Evolutionary conservation across 257 asterid genomes (phyloP).

Genomic region (Scutellaria baicalensis): DNA sequence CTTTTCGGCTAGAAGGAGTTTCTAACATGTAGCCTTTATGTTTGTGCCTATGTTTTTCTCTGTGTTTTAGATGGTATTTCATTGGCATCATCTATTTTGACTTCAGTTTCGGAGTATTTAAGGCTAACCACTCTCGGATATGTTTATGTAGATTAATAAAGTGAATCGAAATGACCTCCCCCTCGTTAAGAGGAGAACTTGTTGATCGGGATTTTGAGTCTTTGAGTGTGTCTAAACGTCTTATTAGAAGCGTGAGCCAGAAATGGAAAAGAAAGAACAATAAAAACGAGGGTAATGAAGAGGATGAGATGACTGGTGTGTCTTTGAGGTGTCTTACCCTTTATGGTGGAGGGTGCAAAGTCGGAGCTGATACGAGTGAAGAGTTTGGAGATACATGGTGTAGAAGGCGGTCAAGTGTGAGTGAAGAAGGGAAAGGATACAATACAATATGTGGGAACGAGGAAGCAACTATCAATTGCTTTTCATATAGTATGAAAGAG

Average conservation of each 20-base stretch:
- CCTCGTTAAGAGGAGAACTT: constrained; percentile 34
- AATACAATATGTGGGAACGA: constrained; percentile 48
- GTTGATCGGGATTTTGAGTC: constrained; percentile 51
- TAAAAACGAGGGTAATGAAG: constrained; percentile 40
- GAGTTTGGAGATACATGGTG: constrained; percentile 45
- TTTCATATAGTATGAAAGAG: constrained; percentile 58
- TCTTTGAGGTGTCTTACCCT: constrained; percentile 73
- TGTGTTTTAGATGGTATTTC: not conserved
- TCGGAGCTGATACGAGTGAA: constrained; percentile 73
- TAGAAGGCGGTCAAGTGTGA: constrained; percentile 60
- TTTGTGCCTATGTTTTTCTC: not conserved
- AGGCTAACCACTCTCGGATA: constrained; percentile 8
- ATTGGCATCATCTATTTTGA: not conserved
- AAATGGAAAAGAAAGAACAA: constrained; percentile 59
- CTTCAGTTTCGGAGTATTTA: not conserved
- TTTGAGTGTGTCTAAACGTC: constrained; percentile 59
- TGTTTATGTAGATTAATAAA: constrained; percentile 31
- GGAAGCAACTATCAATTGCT: constrained; percentile 63
- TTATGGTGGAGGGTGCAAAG: constrained; percentile 89
- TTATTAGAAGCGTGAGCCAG: constrained; percentile 78
- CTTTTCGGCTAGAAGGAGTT: not conserved
- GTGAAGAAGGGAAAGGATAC: constrained; percentile 61
- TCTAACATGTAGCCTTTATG: not conserved
- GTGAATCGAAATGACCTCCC: constrained; percentile 35
- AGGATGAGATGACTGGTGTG: constrained; percentile 41